These are phyloP conservation scores for Mycena albidolilacea DNA, from an alignment of 768 basidiomycete species.

Conservation along the genomic window DNA sequence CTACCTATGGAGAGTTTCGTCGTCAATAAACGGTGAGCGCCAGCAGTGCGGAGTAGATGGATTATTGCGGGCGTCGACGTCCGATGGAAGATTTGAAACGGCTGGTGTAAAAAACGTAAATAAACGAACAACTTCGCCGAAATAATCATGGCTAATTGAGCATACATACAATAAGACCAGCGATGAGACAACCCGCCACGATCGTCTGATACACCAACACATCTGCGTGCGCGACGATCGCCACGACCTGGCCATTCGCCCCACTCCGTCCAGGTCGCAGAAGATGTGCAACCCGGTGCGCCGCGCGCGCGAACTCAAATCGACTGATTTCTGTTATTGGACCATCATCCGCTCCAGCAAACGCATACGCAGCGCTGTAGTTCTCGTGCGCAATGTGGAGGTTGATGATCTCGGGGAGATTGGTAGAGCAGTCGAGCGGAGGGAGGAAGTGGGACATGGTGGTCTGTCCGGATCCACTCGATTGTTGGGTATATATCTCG, in stretches of 20 bases:
- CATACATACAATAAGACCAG: conserved; percentile 53
- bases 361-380: conserved; percentile 38
- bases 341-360: conserved; percentile 39
- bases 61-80: conserved; percentile 54
- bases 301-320: conserved; percentile 61
- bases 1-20: conserved; percentile 19
- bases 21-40: conserved; percentile 15
- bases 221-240: conserved; percentile 51
- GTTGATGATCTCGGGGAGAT: conserved; percentile 22
- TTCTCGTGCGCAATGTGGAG: conserved; percentile 15
- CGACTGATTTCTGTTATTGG: conserved; percentile 51
- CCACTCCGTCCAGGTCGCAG: conserved; percentile 52
- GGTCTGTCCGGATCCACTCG: neutral
- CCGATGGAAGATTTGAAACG: conserved; percentile 59
- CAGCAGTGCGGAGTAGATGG: conserved; percentile 54
- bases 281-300: conserved; percentile 57
- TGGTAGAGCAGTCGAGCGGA: conserved; percentile 32
- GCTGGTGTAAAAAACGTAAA: conserved; percentile 43
- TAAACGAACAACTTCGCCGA: neutral
- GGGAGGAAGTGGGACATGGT: conserved; percentile 21
- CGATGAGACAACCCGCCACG: conserved; percentile 53
- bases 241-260: conserved; percentile 51
- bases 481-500: too few relatives aligned
- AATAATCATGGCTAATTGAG: neutral
- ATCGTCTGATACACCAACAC: conserved; percentile 58